Evolutionary conservation across 106 monocot genomes (phyloP).

Genomic region (Platanthera guangdongensis): DNA sequence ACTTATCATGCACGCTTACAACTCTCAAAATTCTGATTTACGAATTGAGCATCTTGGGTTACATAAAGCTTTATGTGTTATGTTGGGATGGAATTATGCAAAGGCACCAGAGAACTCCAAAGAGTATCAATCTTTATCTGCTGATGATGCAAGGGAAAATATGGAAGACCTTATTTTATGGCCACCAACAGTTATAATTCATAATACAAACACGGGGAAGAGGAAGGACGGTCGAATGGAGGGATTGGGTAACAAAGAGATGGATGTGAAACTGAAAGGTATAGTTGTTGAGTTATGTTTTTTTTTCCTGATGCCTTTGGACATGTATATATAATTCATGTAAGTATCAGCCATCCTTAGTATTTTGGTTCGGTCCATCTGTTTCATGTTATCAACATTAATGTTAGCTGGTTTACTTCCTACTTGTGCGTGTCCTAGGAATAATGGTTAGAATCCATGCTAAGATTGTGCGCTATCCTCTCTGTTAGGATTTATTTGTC

Average conservation of each 20-base stretch:
- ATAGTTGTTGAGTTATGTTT: conserved; percentile 13
- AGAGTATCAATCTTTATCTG: conserved; percentile 64
- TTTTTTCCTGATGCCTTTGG: not conserved
- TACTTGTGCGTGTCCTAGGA: not conserved
- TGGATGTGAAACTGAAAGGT: conserved; percentile 94
- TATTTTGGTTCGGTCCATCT: conserved; percentile 1
- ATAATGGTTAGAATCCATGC: not conserved
- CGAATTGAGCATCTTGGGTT: conserved; percentile 90
- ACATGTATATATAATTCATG: not conserved
- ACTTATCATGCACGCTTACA: conserved; percentile 76
- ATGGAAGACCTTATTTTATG: conserved; percentile 90
- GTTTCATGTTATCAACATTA: not conserved
- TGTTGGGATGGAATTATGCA: conserved; percentile 84
- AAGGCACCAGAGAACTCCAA: conserved; percentile 73
- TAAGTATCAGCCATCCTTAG: not conserved
- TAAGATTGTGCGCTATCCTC: not conserved
- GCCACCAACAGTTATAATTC: conserved; percentile 86
- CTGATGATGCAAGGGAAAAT: conserved; percentile 53
- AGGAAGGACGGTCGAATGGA: conserved; percentile 79
- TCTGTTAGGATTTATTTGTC: not conserved
- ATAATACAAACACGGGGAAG: conserved; percentile 66
- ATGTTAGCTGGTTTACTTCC: not conserved
- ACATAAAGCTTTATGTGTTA: conserved; percentile 89
- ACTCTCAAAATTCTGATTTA: conserved; percentile 47
- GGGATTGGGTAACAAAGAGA: conserved; percentile 89